Base-by-base conservation (phyloP, 805 yeast species). In the Metahyphopichia silvanorum region DNA sequence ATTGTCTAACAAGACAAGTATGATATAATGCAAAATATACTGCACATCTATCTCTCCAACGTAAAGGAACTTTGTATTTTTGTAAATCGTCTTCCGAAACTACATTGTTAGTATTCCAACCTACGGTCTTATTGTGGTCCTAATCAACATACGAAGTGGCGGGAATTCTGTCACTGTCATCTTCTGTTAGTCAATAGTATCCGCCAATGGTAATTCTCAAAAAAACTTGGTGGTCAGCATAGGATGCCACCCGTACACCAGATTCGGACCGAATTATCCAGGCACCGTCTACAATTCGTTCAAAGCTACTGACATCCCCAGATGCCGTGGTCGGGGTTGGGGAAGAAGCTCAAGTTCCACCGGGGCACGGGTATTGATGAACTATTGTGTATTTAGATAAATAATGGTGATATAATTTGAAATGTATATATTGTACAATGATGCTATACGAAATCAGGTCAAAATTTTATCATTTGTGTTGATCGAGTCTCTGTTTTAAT, bases 41-140 rank as follows among this genome's bases (percentile, higher is more conserved):
- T 8, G 94, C 93, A 61, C 95, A 86, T 60, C 94, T 76, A 57
- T 86, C 95, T 47, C 95, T 71, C 73, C 80, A 86, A 39, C 75
- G 77, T 40, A 86, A 65, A 15, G 95, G 95, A 35, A 86, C 79
- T 55, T 80, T 75, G 60, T 82, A 67, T 47, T 79, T 72, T 63
- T 83, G 86, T 82, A 86, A 80, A 53, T 86, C 95, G 53, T 85
- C 88, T 60, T 80, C 85, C 35, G 87, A 71, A 45, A 86, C 89
- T 82, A 44, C 1, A 23, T 16, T 9, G 30, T 26, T 22, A 41
- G 46, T 39, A 42, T 20, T 11, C 11, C 14, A 15, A 6, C 7
- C 13, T 11, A 9, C 25, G 23, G n/a, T n/a, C n/a, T n/a, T n/a
- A 21, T 9, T 21, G 22, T 11, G 22, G 10, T 9, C 10, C 9